Evolutionary conservation across 2,329 filamentous ascomycete species (phyloP).

Genomic region (Paecilomyces variotii): DNA sequence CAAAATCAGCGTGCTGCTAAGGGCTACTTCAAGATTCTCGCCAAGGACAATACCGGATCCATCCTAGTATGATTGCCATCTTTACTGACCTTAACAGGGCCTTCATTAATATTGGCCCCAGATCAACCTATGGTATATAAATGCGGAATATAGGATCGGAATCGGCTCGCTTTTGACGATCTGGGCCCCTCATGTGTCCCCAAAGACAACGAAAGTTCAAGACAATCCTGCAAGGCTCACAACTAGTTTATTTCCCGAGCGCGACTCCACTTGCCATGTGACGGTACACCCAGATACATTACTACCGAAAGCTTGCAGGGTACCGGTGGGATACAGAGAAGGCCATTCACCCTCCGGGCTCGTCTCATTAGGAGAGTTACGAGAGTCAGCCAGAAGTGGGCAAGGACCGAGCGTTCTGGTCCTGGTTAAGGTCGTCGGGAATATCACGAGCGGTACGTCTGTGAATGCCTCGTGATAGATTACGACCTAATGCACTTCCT

Average conservation of each 20-base stretch:
- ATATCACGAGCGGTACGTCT: slow-evolving; percentile 35
- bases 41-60: slow-evolving; percentile 17
- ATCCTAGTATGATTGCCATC: slow-evolving; percentile 9
- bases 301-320: slow-evolving; percentile 27
- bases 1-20: slow-evolving; percentile 10
- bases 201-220: slow-evolving; percentile 1
- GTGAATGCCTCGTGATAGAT: background rate
- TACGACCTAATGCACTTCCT: background rate
- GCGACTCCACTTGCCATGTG: slow-evolving; percentile 41
- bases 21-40: slow-evolving; percentile 17
- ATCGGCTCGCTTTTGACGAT: slow-evolving; percentile 37
- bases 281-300: slow-evolving; percentile 40
- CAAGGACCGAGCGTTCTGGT: slow-evolving; percentile 39
- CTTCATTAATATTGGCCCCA: slow-evolving; percentile 2
- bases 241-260: slow-evolving; percentile 45
- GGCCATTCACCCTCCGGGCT: slow-evolving; percentile 28
- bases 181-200: slow-evolving; percentile 44
- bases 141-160: slow-evolving; percentile 13
- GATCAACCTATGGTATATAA: slow-evolving; percentile 20
- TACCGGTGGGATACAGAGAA: slow-evolving; percentile 31
- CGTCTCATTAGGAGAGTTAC: slow-evolving; percentile 41
- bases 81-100: background rate
- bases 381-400: slow-evolving; percentile 36
- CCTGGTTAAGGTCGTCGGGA: slow-evolving; percentile 44
- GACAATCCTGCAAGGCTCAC: slow-evolving; percentile 32